Conservation (phyloP, 345 rosid species). For the Citrus cavaleriei region DNA sequence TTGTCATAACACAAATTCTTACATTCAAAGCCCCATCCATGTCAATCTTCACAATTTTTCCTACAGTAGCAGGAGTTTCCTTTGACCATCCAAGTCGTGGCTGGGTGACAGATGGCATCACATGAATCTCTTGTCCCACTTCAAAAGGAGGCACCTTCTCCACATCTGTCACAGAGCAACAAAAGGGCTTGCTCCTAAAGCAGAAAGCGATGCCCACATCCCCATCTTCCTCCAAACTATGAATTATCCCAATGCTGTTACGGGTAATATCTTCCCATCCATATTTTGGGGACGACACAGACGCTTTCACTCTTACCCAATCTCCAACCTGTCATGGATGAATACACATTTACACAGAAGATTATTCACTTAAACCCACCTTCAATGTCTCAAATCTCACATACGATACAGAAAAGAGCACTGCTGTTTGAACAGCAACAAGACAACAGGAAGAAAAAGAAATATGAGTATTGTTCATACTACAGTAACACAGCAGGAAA, state of each 20-base stretch:
- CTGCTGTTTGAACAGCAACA: no score
- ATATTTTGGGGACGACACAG: slow-evolving; percentile 92
- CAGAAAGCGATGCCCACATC: slow-evolving; percentile 93
- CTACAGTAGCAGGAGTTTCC: slow-evolving; percentile 92
- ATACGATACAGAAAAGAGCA: background rate
- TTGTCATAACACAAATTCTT: slow-evolving; percentile 23
- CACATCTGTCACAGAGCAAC: slow-evolving; percentile 89
- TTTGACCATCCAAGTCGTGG: slow-evolving; percentile 98
- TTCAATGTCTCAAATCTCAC: background rate
- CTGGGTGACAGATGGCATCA: slow-evolving; percentile 70
- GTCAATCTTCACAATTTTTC: slow-evolving; percentile 80
- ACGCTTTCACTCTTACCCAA: slow-evolving; percentile 94
- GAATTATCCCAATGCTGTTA: slow-evolving; percentile 80
- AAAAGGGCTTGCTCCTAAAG: slow-evolving; percentile 85
- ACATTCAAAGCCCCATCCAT: slow-evolving; percentile 98
- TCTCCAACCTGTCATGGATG: slow-evolving; percentile 72
- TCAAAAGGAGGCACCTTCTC: slow-evolving; percentile 88
- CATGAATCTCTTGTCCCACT: slow-evolving; percentile 84
- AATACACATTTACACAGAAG: slow-evolving; percentile 13
- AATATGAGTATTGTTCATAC: no score
- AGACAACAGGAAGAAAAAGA: no score
- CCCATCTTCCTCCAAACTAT: slow-evolving; percentile 94
- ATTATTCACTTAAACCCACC: background rate
- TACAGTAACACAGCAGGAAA: no score
- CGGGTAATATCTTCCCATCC: slow-evolving; percentile 95